Percentiles rank a stretch among this genome's conserved stretches.
These are phyloP conservation scores for Chlorophyllum brunneum DNA, from an alignment of 768 basidiomycete species.

Conservation along the genomic window DNA sequence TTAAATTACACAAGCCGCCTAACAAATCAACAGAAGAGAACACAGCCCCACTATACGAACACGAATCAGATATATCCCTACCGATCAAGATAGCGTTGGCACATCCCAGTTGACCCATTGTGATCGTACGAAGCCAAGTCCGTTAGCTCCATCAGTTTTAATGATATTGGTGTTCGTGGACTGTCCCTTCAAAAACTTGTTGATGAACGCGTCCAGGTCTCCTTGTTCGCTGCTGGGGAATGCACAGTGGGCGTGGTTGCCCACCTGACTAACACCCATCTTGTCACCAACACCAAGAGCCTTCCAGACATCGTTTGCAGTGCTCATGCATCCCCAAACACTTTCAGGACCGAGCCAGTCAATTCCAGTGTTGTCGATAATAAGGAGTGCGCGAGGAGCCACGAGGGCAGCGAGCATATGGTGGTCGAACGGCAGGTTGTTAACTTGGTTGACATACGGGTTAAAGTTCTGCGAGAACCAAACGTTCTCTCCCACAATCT, in stretches of 20 bases:
- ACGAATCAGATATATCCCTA: not conserved
- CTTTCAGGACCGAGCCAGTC: constrained; percentile 53
- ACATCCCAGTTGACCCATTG: constrained; percentile 49
- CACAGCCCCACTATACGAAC: not conserved
- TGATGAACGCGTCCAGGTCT: constrained; percentile 49
- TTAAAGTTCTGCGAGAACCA: constrained; percentile 55
- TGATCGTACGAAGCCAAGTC: constrained; percentile 33
- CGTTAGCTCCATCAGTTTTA: constrained; percentile 39
- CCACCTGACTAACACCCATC: constrained; percentile 53
- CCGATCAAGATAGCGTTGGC: constrained; percentile 34
- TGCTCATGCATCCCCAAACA: constrained; percentile 47
- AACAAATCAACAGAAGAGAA: not conserved
- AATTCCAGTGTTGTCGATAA: constrained; percentile 52
- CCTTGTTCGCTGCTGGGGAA: constrained; percentile 46
- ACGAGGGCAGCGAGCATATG: constrained; percentile 52
- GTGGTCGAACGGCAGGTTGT: constrained; percentile 54
- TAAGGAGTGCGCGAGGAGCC: constrained; percentile 49
- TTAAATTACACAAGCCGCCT: not conserved
- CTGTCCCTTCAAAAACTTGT: constrained; percentile 51
- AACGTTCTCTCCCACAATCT: constrained; percentile 59
- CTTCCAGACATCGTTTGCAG: constrained; percentile 46
- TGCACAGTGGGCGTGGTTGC: constrained; percentile 50
- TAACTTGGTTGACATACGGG: constrained; percentile 40
- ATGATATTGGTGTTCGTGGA: constrained; percentile 43
- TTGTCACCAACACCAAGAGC: constrained; percentile 42